Conservation (phyloP, 2,329 filamentous ascomycete species). For the Fusarium sp. region DNA sequence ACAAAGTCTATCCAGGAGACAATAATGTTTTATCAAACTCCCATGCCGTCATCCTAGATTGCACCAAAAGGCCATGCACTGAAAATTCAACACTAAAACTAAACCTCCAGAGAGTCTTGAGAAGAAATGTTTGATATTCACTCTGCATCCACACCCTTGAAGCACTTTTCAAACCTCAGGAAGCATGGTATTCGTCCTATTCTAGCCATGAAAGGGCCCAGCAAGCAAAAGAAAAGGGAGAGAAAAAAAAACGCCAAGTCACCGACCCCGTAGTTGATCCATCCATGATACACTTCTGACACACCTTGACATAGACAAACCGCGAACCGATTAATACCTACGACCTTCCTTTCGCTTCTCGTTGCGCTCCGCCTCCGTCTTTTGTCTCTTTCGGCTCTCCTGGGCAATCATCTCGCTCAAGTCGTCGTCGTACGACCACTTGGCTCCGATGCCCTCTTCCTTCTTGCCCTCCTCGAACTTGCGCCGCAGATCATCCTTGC, state of each 20-base stretch:
- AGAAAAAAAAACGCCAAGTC: constrained; percentile 29
- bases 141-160: constrained; percentile 5
- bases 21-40: no score
- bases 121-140: constrained; percentile 40
- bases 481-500: constrained; percentile 82
- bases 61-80: neutral
- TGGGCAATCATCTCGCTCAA: constrained; percentile 95
- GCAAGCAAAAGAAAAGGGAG: constrained; percentile 31
- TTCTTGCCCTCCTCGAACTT: constrained; percentile 79
- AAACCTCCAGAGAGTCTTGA: neutral
- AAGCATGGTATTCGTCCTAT: constrained; percentile 39
- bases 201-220: constrained; percentile 31
- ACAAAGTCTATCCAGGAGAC: no score
- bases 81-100: neutral
- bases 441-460: constrained; percentile 72
- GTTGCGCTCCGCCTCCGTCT: constrained; percentile 82
- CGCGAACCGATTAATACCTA: constrained; percentile 53
- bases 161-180: constrained; percentile 20
- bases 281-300: constrained; percentile 26
- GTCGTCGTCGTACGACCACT: constrained; percentile 84
- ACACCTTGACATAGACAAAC: neutral
- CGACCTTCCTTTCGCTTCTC: constrained; percentile 69
- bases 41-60: neutral
- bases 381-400: constrained; percentile 89
- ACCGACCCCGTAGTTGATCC: constrained; percentile 11